Evolutionary conservation across 2,329 filamentous ascomycete genomes (phyloP), one percentile per base, ranked within the genome.

Genomic region (Epichloe brachyelytri): DNA sequence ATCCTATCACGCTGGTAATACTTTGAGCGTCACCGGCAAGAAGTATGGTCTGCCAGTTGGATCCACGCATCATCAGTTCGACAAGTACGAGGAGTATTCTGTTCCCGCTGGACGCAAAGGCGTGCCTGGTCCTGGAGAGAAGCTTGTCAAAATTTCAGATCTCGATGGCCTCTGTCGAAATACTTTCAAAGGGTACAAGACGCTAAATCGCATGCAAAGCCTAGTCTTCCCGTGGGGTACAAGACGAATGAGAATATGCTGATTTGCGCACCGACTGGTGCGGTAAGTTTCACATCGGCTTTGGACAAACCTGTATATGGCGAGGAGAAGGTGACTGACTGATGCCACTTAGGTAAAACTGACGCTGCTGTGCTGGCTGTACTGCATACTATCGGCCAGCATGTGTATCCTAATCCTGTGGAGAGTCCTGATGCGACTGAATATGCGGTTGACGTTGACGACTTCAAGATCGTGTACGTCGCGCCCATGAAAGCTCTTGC

Each of bases 401-500:
- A 97, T 61, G 79, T 87, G 22, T 74, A 77, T 0, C 91, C 93
- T 0, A 89, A 82, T 57, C 91, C 90, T 0, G 75, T 85, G 10
- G 87, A 95, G 52, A 74, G 88, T 40, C 80, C 80, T 0, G 72
- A 81, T 50, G 82, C 85, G 0, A 82, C 77, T 0, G 86, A 95
- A 39, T 96, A 96, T 62, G 79, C 78, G 1, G 86, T 95, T n/a
- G 77, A 85, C 52, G 71, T 81, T 0, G 86, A 95, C 49, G 88
- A 95, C 59, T 96, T 97, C 77, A 97, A 98, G 69, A 91, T 98
- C 59, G 89, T 98, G 51, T 98, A 98, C 60, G 93, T 98, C 40
- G 93, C 94, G 1, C 94, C 93, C 0, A 98, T 98, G 94, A 98
- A 98, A 68, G 94, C 93, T 0, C 74, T 98, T 17, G 94, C 94